Evolutionary conservation across 148 eudicot genomes (phyloP).

Genomic region (Chenopodium formosanum): DNA sequence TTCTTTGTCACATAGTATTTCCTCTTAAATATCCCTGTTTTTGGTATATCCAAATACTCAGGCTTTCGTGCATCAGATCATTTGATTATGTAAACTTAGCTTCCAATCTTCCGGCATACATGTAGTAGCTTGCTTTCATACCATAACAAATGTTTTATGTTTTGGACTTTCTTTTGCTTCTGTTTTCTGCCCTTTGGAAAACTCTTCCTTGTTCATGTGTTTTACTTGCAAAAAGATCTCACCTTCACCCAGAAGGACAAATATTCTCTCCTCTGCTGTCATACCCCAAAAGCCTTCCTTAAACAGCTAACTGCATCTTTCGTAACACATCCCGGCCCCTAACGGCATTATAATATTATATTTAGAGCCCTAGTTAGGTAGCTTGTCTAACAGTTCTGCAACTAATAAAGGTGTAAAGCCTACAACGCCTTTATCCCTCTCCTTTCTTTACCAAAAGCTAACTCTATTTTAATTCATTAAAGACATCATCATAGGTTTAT

Average conservation of each 20-base stretch:
- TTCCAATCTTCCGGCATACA: conserved; percentile 21
- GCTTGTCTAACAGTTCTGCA: too few species aligned
- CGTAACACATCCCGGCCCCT: conserved; percentile 10
- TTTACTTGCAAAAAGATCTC: conserved; percentile 22
- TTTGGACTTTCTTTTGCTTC: conserved; percentile 1
- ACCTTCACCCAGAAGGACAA: conserved; percentile 10
- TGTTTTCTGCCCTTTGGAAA: background rate
- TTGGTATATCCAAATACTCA: conserved; percentile 14
- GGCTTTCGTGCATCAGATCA: conserved; percentile 1
- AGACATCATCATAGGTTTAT: background rate
- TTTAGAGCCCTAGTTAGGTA: too few species aligned
- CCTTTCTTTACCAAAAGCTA: background rate
- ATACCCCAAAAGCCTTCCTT: conserved; percentile 2
- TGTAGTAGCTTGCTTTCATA: background rate
- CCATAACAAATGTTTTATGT: conserved; percentile 8
- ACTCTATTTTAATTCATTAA: background rate
- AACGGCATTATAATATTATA: conserved; percentile 11
- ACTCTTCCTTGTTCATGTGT: conserved; percentile 18
- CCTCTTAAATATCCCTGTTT: background rate
- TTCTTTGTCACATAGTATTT: background rate
- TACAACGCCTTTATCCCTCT: background rate
- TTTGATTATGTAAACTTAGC: conserved; percentile 8
- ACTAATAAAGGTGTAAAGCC: background rate
- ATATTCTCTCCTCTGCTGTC: background rate
- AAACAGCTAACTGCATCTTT: conserved; percentile 4